Base-by-base conservation (phyloP, 768 basidiomycete genomes). In the Brasilioporus rufonigricans region DNA sequence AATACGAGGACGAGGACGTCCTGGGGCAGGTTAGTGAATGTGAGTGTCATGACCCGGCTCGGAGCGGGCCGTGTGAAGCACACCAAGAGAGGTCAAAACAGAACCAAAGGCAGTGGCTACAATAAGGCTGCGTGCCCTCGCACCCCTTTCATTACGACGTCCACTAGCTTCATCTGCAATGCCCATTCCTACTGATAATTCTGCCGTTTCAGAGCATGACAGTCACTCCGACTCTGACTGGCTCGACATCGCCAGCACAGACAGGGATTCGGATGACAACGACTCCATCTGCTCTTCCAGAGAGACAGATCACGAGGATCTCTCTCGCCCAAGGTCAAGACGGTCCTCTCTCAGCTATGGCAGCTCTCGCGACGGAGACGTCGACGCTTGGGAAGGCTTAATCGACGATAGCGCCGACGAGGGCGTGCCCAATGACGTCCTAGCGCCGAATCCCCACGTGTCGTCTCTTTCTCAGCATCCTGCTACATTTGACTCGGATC, bases 361-460 rank as follows among this genome's bases (percentile, higher is more conserved):
- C 21, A 89, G 87, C 73, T 87, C 86, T 26, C 75, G 79, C 66
- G 83, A 81, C 53, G 84, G 81, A 56, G 86, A 87, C 47, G 76
- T 87, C 46, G 87, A 89, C 27, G 83, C 81, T 1, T 91, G 89
- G 89, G 88, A 89, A 64, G 89, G 89, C 48, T 77, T 88, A 59
- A 80, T 84, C 55, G 85, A 87, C 45, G 85, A 84, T 62, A 76
- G 73, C 58, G 73, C 77, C 41, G 85, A 83, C 61, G 83, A 84
- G 59, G 73, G 61, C 58, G 44, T 62, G 39, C 49, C 60, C 50
- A 64, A 62, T 60, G 59, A 62, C 61, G 54, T 62, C 57, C 62
- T 45, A 33, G 58, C 61, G 55, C 56, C 61, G 32, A 39, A 36
- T 60, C 47, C 57, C 59, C 63, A 66, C 66, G 59, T 57, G 65